Conservation (phyloP, 495 filamentous ascomycete species). For the Penicillium simplicissimum region DNA sequence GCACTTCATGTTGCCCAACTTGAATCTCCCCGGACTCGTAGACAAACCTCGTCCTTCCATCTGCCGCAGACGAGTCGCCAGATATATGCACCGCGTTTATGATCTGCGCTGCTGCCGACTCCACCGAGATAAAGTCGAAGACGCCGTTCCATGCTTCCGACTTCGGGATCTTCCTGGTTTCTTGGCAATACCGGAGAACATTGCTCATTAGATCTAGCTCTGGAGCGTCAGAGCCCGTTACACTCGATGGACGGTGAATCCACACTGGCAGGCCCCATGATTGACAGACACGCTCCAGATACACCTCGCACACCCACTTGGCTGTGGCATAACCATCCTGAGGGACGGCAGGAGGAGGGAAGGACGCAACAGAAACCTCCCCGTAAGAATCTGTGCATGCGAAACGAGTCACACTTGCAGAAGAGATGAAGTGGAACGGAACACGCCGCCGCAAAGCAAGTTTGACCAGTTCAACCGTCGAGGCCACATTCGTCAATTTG, state of each 20-base stretch:
- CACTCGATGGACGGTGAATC: constrained; percentile 42
- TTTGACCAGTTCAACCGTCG: constrained; percentile 44
- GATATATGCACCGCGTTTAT: constrained; percentile 15
- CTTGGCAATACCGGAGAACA: constrained; percentile 22
- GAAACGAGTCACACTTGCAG: constrained; percentile 34
- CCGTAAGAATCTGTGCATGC: constrained; percentile 18
- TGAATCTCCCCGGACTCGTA: constrained; percentile 25
- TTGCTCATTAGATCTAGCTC: constrained; percentile 31
- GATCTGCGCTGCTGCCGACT: constrained; percentile 23
- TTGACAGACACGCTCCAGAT: constrained; percentile 39
- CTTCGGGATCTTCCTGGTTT: constrained; percentile 22
- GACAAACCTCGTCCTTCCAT: neutral
- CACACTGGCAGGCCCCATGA: constrained; percentile 33
- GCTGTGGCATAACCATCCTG: constrained; percentile 48
- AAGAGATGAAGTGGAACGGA: constrained; percentile 55
- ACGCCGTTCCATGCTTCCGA: constrained; percentile 21
- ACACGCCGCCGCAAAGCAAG: constrained; percentile 33
- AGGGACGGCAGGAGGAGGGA: constrained; percentile 18
- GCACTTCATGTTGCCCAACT: constrained; percentile 18
- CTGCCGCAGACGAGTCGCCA: neutral
- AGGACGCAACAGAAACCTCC: constrained; percentile 20
- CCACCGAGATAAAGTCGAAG: constrained; percentile 29
- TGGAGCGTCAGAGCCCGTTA: constrained; percentile 16
- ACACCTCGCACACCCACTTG: constrained; percentile 57
- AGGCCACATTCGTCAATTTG: constrained; percentile 40